Evolutionary conservation across 108 stramenopile genomes (phyloP), one percentile per base, ranked within the genome.

Genomic region (Phaeodactylum tricornutum): DNA sequence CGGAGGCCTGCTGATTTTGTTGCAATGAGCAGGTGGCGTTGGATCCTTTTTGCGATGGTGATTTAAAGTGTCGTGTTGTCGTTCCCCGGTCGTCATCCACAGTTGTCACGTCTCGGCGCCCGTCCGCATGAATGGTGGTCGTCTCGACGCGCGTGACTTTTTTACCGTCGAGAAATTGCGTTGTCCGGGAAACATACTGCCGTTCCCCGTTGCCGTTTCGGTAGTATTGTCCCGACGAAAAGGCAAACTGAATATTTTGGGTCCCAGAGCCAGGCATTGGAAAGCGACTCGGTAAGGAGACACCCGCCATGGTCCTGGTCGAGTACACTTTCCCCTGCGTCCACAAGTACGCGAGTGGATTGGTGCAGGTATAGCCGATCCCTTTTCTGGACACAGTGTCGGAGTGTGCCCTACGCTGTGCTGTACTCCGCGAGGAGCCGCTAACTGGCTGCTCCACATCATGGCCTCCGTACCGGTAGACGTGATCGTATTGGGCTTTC

Each of bases 401-500:
- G n/a, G n/a, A n/a, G n/a, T n/a, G n/a, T 1, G 32, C 29, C 43
- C 19, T 43, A 8, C 8, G 8, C 33, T 19, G 27, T 30, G 5
- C 4, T 15, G n/a, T n/a, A 3, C 29, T 42, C 33, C 29, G 20
- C 2, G 32, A 30, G 24, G 45, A 47, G 4, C 9, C 3, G 3
- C 33, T 29, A 3, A 20, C 24, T 1, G 21, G 57, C n/a, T 30
- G 2, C 8, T 27, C 41, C 14, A 51, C 43, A 43, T 66, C 65
- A 43, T 46, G 59, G 17, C 65, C 65, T 24, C 68, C 68, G 21
- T 69, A 58, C 23, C 59, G 57, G 52, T 61, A 60, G 9, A 62
- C 32, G 30, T 69, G 61, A 34, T 40, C 77, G 41, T 84, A 79
- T 49, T 71, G 53, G 4, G 42, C 29, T 49, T 73, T 71, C 51